Conservation (phyloP, 208 protist genomes). For the Strigomonas culicis region DNA sequence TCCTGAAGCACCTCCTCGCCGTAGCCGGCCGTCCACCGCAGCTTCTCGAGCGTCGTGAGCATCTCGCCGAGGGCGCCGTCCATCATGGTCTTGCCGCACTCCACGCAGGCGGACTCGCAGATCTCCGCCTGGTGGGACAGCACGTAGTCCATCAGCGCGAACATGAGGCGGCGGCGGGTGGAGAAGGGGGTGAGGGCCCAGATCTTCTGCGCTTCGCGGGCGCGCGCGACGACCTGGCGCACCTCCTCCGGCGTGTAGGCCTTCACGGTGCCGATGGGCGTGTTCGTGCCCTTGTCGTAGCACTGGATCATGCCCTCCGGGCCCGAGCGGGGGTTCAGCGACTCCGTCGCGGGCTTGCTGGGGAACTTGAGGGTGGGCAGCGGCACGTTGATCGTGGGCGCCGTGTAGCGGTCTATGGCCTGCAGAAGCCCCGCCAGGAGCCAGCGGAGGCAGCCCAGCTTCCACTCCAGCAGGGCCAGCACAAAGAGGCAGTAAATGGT, state of each 20-base stretch:
- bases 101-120: slow-evolving; percentile 82
- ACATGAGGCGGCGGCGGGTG: slow-evolving; percentile 77
- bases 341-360: slow-evolving; percentile 28
- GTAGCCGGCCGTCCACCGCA: slow-evolving; percentile 79
- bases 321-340: slow-evolving; percentile 65
- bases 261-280: slow-evolving; percentile 66
- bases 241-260: slow-evolving; percentile 71
- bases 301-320: slow-evolving; percentile 79
- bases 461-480: slow-evolving; percentile 51
- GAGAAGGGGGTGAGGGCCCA: slow-evolving; percentile 87
- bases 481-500: slow-evolving; percentile 36
- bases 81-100: slow-evolving; percentile 92
- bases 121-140: slow-evolving; percentile 76
- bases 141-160: slow-evolving; percentile 87
- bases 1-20: slow-evolving; percentile 80
- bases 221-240: slow-evolving; percentile 48
- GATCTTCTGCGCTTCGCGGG: slow-evolving; percentile 68
- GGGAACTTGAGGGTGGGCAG: slow-evolving; percentile 56
- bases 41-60: slow-evolving; percentile 91
- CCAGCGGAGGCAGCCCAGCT: slow-evolving; percentile 46
- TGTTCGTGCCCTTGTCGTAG: slow-evolving; percentile 89
- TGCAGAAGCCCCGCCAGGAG: slow-evolving; percentile 35
- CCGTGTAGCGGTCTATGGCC: slow-evolving; percentile 75
- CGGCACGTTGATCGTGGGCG: slow-evolving; percentile 69
- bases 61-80: slow-evolving; percentile 90